Evolutionary conservation across 306 rosid genomes (phyloP).

Genomic region (Prunus persica): Prunus_persica_NCBIv2 NC_034016.1:21885001-21885500

Average conservation of each 20-base stretch:
- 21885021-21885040: too few relatives aligned
- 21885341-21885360: conserved; percentile 80
- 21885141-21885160: too few relatives aligned
- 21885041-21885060: too few relatives aligned
- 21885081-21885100: too few relatives aligned
- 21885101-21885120: too few relatives aligned
- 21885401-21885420: conserved; percentile 68
- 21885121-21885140: too few relatives aligned
- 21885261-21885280: background rate
- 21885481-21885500: conserved; percentile 82
- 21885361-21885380: conserved; percentile 59
- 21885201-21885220: background rate
- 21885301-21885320: background rate
- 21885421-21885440: conserved; percentile 67
- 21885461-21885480: conserved; percentile 94
- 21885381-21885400: conserved; percentile 55
- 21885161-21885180: too few relatives aligned
- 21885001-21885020: too few relatives aligned
- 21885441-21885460: conserved; percentile 79
- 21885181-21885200: too few relatives aligned
- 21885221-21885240: background rate
- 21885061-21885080: too few relatives aligned
- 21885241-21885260: background rate
- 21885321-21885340: conserved; percentile 14
- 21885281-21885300: background rate